Base-by-base conservation (phyloP, 306 rosid species). In the Malus orientalis region DNA sequence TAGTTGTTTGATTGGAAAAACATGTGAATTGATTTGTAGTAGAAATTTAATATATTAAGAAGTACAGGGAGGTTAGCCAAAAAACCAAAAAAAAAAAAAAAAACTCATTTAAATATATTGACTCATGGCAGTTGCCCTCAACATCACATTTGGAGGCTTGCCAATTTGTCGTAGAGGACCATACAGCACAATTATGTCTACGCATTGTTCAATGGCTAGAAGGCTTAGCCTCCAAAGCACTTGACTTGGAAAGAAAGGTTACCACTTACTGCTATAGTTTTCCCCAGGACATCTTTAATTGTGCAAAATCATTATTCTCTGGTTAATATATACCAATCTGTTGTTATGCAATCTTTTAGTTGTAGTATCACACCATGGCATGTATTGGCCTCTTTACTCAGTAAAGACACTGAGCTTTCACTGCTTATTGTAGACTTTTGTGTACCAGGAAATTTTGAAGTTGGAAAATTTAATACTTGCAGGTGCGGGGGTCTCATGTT, bases 181-280 rank as follows among this genome's bases (percentile, higher is more conserved):
- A 83, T 83, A 83, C 88, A 3, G 96, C 97, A 73, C 99, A 95
- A 67, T 88, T 92, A 77, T 92, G 90, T 85, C 90, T 95, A 71
- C 88, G 99, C 59, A 87, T 95, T 78, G 96, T 95, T 81, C 97
- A 95, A 82, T 95, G 99, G 99, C 84, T 95, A 63, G 99, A 95
- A 87, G 87, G 85, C 78, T 84, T 95, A 82, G 92, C 99, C 80
- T 92, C 99, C 67, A 92, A 95, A 80, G 91, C 92, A 76, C 97
- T 95, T 73, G 98, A 92, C 77, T 81, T 89, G 87, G 98, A 92
- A 84, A 88, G 86, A 71, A 89, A 95, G 99, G 99, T 95, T 81
- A 76, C 74, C 65, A 70, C 57, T 76, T 70, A n/a, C 65, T 27
- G 49, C 69, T 76, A n/a, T 49, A 20, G 36, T 66, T 83, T 66